phyloP scores from a whole-genome alignment of 2,329 filamentous ascomycete species.

The Chaetothyriales sp. region DNA sequence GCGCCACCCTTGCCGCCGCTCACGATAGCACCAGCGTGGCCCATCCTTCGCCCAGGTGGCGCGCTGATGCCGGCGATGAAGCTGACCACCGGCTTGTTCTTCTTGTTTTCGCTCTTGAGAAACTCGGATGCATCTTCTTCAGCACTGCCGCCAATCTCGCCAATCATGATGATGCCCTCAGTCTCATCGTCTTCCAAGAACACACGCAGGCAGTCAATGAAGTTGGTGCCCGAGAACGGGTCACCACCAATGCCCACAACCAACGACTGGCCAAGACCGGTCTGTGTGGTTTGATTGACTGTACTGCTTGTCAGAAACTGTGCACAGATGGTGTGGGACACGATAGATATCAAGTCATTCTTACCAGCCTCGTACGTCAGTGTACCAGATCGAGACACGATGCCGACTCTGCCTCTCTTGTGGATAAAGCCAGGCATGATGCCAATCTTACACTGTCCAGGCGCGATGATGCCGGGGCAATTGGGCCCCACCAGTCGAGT shows the following conservation, averaged over 20 bases:
- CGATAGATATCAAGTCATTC: neutral
- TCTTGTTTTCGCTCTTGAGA: conserved; percentile 78
- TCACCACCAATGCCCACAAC: conserved; percentile 97
- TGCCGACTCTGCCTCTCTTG: conserved; percentile 96
- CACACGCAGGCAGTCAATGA: conserved; percentile 96
- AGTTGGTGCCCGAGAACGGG: conserved; percentile 97
- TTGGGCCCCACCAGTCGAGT: conserved; percentile 93
- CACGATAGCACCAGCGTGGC: conserved; percentile 96
- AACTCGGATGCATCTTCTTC: conserved; percentile 98
- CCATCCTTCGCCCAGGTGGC: conserved; percentile 92
- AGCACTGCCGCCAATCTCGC: conserved; percentile 92
- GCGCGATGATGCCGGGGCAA: conserved; percentile 88
- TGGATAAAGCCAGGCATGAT: conserved; percentile 99
- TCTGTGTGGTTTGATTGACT: conserved; percentile 97
- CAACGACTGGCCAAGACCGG: conserved; percentile 91
- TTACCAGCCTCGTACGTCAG: conserved; percentile 80
- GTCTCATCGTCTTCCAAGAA: conserved; percentile 94
- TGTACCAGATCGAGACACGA: conserved; percentile 94
- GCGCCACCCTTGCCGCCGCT: conserved; percentile 95
- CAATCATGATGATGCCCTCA: conserved; percentile 99
- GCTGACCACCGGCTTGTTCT: conserved; percentile 90
- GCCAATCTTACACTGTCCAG: conserved; percentile 98
- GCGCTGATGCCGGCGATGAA: conserved; percentile 98
- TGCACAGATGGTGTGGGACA: neutral
- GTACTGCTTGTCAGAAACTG: neutral